Evolutionary conservation across 108 stramenopile genomes (phyloP).

Genomic region (Cyclotella cryptica): DNA sequence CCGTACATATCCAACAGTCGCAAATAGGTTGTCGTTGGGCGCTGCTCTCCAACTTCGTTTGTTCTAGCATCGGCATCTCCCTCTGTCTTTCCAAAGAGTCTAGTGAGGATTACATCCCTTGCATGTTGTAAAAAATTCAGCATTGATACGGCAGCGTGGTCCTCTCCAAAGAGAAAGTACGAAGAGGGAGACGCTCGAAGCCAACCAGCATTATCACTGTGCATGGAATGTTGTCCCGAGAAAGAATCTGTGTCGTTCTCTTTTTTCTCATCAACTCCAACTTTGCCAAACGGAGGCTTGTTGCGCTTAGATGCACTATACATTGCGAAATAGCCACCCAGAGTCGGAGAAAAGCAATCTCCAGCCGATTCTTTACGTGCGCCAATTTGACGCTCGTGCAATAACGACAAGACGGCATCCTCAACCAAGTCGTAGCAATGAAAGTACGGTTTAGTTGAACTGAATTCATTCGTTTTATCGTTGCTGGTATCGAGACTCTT

Average conservation of each 20-base stretch:
- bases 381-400: slow-evolving; percentile 40
- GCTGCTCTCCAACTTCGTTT: background rate
- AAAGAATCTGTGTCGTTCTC: background rate
- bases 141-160: slow-evolving; percentile 10
- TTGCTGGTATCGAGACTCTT: background rate
- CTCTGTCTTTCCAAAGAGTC: background rate
- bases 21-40: slow-evolving; percentile 32
- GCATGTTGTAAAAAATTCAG: background rate
- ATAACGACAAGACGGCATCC: slow-evolving; percentile 71
- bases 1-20: slow-evolving; percentile 51
- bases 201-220: slow-evolving; percentile 31
- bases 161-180: slow-evolving; percentile 39
- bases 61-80: background rate
- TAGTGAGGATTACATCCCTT: background rate
- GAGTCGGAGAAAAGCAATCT: slow-evolving; percentile 36
- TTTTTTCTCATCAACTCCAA: slow-evolving; percentile 2
- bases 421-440: slow-evolving; percentile 89
- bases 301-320: slow-evolving; percentile 28
- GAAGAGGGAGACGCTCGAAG: slow-evolving; percentile 37
- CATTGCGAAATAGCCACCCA: slow-evolving; percentile 49
- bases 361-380: slow-evolving; percentile 22
- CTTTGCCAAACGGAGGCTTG: background rate
- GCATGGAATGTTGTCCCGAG: background rate
- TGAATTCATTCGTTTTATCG: slow-evolving; percentile 16
- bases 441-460: slow-evolving; percentile 18